Evolutionary conservation across 768 basidiomycete species (phyloP).

Genomic region (Phanerochaete sordida): DNA sequence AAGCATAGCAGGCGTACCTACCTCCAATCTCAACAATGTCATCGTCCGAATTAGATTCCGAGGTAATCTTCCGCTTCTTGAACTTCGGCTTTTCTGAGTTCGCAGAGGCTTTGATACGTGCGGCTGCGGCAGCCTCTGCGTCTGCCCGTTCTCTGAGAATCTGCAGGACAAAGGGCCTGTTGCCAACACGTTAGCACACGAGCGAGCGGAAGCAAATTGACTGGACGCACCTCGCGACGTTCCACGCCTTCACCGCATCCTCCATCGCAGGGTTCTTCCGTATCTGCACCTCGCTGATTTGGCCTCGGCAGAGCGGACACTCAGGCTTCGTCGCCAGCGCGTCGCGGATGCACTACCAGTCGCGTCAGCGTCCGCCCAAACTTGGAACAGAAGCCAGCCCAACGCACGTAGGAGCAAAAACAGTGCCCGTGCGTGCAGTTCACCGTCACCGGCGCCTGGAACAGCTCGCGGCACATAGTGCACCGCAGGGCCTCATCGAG

Average conservation of each 20-base stretch:
- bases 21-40: slow-evolving; percentile 26
- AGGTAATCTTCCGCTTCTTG: slow-evolving; percentile 3
- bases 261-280: slow-evolving; percentile 69
- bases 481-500: slow-evolving; percentile 70
- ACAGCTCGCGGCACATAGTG: slow-evolving; percentile 73
- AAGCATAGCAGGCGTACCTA: not conserved
- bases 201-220: not conserved
- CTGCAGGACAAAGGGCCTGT: slow-evolving; percentile 17
- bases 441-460: slow-evolving; percentile 69
- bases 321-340: slow-evolving; percentile 55
- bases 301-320: slow-evolving; percentile 70
- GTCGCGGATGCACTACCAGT: slow-evolving; percentile 62
- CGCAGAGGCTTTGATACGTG: not conserved
- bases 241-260: slow-evolving; percentile 69
- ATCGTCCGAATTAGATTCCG: slow-evolving; percentile 21
- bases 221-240: slow-evolving; percentile 53
- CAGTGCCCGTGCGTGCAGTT: slow-evolving; percentile 63
- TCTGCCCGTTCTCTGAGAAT: not conserved
- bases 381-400: not conserved
- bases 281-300: slow-evolving; percentile 56
- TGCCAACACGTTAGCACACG: not conserved
- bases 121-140: not conserved
- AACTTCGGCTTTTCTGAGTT: not conserved
- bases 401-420: slow-evolving; percentile 70
- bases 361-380: not conserved